Base-by-base conservation (phyloP, 108 stramenopile genomes). In the Chaetoceros muelleri region DNA sequence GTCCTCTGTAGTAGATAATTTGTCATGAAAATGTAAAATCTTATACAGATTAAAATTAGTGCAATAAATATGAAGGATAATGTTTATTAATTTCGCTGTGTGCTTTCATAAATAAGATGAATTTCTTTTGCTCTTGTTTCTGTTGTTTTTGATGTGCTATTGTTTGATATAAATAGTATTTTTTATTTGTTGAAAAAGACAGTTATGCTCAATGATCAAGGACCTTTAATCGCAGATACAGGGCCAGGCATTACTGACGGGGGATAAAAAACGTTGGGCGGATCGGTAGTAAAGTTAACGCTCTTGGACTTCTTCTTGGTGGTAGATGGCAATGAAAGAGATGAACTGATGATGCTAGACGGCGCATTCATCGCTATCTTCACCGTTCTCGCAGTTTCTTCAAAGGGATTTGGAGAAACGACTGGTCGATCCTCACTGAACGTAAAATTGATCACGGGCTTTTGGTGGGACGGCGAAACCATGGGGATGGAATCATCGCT, bases 1-100 rank as follows among this genome's bases (percentile, higher is more conserved):
- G 44, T 77, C 8, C 74, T 73, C n/a, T 74, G 46, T 50, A 75
- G 66, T 70, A 67, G 77, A 46, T 52, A 63, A 46, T 83, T 79
- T 5, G 69, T 74, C 0, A 64, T 64, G 47, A 75, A 76, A 57
- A 70, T 76, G 44, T 74, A 82, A 67, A 76, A 59, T 13, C 24
- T 50, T 0, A 77, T 67, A 44, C 66, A 64, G 48, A 59, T 40
- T 40, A 13, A 10, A 40, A 40, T 40, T 40, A 13, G 34, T 40
- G 8, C 5, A 10, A 40, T 10, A 40, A 10, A 40, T 40, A 40
- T 40, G 5, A 13, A 40, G 13, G 34, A 40, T 40, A 40, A 40
- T 40, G 34, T 40, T 40, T 10, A 13, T 40, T 10, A 40, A 10
- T 40, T 40, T 40, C 13, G 34, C 5, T 40, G 13, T 40, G 13